Evolutionary conservation across 352 stramenopile species (phyloP).

Genomic region (Pythium aquatile): DNA sequence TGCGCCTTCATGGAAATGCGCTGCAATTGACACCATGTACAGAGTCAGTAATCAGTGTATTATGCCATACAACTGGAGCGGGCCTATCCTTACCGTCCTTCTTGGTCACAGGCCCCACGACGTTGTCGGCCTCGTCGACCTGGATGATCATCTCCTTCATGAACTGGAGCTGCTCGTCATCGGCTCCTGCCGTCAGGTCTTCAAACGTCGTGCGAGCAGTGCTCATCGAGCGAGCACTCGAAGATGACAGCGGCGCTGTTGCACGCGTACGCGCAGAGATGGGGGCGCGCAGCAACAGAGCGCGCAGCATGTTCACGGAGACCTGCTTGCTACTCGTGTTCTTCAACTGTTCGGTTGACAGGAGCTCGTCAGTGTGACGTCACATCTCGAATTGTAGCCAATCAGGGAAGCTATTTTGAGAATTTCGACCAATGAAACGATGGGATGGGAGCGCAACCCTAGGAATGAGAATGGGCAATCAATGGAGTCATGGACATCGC

Average conservation of each 20-base stretch:
- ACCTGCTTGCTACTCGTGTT: neutral
- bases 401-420: neutral
- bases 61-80: neutral
- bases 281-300: neutral
- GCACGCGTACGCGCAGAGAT: constrained; percentile 2
- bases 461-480: neutral
- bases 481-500: neutral
- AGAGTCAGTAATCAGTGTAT: constrained; percentile 14
- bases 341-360: neutral
- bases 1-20: constrained; percentile 72
- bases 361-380: neutral
- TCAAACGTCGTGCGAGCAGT: constrained; percentile 49
- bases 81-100: constrained; percentile 53
- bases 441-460: too few relatives aligned
- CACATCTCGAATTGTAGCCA: neutral
- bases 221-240: constrained; percentile 21
- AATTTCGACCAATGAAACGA: neutral
- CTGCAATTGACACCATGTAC: constrained; percentile 24
- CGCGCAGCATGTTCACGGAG: neutral
- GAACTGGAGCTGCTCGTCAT: constrained; percentile 81
- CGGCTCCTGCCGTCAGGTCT: constrained; percentile 59
- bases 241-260: constrained; percentile 13
- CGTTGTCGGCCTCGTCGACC: constrained; percentile 79
- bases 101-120: constrained; percentile 85
- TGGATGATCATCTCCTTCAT: constrained; percentile 92